Percentiles rank a stretch among this genome's conserved stretches.
Conservation (phyloP, 2,329 filamentous ascomycete genomes). For the Phaeosphaeriaceae sp. region DNA sequence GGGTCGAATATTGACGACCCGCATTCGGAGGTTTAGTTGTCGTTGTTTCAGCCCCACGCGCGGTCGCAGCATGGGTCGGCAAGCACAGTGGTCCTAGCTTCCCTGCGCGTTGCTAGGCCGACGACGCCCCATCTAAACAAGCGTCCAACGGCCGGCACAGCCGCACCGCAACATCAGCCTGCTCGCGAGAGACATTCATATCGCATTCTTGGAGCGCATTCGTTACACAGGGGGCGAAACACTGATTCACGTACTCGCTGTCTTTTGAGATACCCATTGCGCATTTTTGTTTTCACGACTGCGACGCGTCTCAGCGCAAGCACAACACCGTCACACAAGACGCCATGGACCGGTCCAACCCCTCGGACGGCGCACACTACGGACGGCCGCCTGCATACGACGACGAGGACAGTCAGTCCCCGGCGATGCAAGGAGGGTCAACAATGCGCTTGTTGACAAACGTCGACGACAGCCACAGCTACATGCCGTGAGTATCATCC, state of each 20-base stretch:
- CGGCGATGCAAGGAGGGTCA: slow-evolving; percentile 49
- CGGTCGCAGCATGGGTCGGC: slow-evolving; percentile 3
- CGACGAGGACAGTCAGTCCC: slow-evolving; percentile 47
- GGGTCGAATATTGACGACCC: slow-evolving; percentile 2
- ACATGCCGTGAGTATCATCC: slow-evolving; percentile 52
- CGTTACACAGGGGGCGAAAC: slow-evolving; percentile 12
- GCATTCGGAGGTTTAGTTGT: neutral
- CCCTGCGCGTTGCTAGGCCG: neutral
- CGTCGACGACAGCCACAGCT: slow-evolving; percentile 50
- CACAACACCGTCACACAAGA: slow-evolving; percentile 18
- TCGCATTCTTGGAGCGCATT: slow-evolving; percentile 18
- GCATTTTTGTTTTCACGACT: neutral
- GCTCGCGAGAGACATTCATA: slow-evolving; percentile 23
- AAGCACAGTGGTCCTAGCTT: neutral
- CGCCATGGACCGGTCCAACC: slow-evolving; percentile 43
- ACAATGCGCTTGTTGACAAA: slow-evolving; percentile 60
- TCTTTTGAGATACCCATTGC: neutral
- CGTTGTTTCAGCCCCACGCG: slow-evolving; percentile 2
- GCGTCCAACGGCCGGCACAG: slow-evolving; percentile 3
- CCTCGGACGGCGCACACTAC: slow-evolving; percentile 46
- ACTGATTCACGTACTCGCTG: slow-evolving; percentile 3
- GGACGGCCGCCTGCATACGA: slow-evolving; percentile 55
- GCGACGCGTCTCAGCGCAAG: slow-evolving; percentile 1
- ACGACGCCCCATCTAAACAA: slow-evolving; percentile 18
- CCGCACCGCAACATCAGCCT: slow-evolving; percentile 10